phyloP scores from a whole-genome alignment of 495 filamentous ascomycete species.

The Trichoderma virens region DNA sequence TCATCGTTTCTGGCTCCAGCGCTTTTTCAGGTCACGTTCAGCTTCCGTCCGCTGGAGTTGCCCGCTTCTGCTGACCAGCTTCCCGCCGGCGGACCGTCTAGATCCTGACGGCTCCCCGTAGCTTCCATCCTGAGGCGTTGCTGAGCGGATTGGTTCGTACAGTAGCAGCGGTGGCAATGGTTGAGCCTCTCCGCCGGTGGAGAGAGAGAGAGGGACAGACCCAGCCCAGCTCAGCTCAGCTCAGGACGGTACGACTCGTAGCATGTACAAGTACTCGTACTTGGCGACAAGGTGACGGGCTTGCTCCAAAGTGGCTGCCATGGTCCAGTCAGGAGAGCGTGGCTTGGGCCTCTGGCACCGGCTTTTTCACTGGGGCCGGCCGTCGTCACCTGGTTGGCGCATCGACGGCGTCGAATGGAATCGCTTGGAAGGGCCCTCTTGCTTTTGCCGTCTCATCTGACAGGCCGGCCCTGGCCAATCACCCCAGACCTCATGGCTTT shows the following conservation, averaged over 20 bases:
- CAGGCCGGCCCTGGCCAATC: not conserved
- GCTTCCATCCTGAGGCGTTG: not conserved
- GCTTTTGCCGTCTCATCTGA: not conserved
- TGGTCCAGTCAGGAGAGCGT: constrained; percentile 3
- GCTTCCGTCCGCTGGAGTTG: not conserved
- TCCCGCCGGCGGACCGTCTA: not conserved
- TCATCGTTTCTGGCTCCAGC: not conserved
- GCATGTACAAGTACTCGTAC: too few relatives aligned
- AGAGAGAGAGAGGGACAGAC: too few relatives aligned
- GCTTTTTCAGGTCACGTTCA: not conserved
- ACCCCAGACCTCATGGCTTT: not conserved
- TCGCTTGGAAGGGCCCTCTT: not conserved
- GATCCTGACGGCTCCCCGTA: not conserved
- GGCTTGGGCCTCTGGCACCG: not conserved
- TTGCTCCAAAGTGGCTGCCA: not conserved
- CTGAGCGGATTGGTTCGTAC: not conserved
- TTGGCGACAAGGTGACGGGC: not conserved
- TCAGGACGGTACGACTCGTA: too few relatives aligned
- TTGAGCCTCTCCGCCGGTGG: too few relatives aligned
- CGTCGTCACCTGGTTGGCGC: not conserved
- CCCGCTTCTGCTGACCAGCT: constrained; percentile 7
- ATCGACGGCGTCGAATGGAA: not conserved
- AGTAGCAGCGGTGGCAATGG: not conserved
- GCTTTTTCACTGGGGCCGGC: not conserved
- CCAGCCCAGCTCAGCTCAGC: not conserved